Conservation (phyloP, 2,329 filamentous ascomycete genomes). For the Aspergillus sclerotialis region DNA sequence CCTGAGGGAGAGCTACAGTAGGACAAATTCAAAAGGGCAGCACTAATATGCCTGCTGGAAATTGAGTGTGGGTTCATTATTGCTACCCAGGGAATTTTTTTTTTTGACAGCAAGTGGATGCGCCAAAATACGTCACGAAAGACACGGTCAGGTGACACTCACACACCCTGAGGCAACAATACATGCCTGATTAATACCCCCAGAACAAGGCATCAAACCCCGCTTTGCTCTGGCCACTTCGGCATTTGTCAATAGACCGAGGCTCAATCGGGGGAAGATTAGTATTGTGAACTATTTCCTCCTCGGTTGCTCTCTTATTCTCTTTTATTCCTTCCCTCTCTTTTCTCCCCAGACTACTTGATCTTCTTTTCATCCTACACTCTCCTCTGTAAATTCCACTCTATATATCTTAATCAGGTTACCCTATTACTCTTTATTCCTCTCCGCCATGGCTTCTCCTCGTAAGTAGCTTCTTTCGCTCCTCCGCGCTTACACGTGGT, state of each 20-base stretch:
- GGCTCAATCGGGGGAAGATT: too few relatives aligned
- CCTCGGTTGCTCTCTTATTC: not conserved
- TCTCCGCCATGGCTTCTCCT: constrained; percentile 62
- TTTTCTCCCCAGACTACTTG: not conserved
- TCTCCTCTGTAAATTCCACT: not conserved
- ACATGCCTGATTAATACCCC: not conserved
- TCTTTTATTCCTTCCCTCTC: not conserved
- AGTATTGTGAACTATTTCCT: not conserved
- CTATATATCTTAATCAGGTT: not conserved
- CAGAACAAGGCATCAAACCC: not conserved
- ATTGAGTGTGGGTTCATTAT: constrained; percentile 7
- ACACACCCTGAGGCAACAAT: not conserved
- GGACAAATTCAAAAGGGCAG: constrained; percentile 5
- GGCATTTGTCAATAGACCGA: not conserved
- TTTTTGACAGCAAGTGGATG: not conserved
- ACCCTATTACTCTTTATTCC: constrained; percentile 2
- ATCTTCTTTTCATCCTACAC: not conserved
- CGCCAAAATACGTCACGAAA: constrained; percentile 1
- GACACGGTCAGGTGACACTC: not conserved
- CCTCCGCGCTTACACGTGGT: constrained; percentile 12
- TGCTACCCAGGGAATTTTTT: too few relatives aligned
- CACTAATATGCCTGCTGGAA: constrained; percentile 8
- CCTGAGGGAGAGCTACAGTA: constrained; percentile 1
- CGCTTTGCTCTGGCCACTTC: too few relatives aligned
- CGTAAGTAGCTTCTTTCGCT: constrained; percentile 50